Base-by-base conservation (phyloP, 2,329 filamentous ascomycete genomes). In the Diplocarpon rosae region DNA sequence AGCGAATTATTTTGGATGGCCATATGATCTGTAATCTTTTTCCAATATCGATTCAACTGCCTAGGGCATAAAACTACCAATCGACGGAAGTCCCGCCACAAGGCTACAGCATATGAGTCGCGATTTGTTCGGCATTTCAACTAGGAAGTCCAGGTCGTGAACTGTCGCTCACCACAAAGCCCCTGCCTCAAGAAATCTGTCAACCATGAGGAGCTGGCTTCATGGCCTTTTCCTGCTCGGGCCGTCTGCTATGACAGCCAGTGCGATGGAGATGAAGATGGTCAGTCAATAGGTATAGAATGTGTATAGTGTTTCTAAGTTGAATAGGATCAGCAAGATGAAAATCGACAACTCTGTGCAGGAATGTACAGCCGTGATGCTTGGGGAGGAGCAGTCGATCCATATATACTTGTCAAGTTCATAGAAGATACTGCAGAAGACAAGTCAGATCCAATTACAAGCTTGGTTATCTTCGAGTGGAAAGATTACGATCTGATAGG, bases 401-500 rank as follows among this genome's bases (percentile, higher is more conserved):
- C 90, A 15, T 94, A 87, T 67, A 95, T 96, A 63, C 73, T 83
- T 55, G 75, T 87, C 63, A 87, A 86, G 61, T 93, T 95, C 59
- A 66, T 83, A 33, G 73, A 76, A 52, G 65, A 69, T 65, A 73
- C 66, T 60, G 71, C 66, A 63, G 64, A 75, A 57, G 67, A 74
- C 46, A 72, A 75, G 28, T 71, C 80, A 37, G 83, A 94, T 62
- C 83, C 85, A 5, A 70, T 86, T 35, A 82, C 88, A 52, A 93
- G 87, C 63, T 66, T 95, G 56, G 72, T 95, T 42, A 82, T 98
- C 52, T 98, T 95, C 63, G 90, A 98, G 66, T 98, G 89, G 86
- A 80, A 75, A 54, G 92, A 98, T 61, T 80, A 84, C 61, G 67
- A 77, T 41, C 71, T 90, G 44, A 79, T 98, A 52, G 89, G 90